These are phyloP conservation scores for Batrachochytrium dendrobatidis DNA, from an alignment of 371 early-diverging fungal species.

Conservation along the genomic window DNA sequence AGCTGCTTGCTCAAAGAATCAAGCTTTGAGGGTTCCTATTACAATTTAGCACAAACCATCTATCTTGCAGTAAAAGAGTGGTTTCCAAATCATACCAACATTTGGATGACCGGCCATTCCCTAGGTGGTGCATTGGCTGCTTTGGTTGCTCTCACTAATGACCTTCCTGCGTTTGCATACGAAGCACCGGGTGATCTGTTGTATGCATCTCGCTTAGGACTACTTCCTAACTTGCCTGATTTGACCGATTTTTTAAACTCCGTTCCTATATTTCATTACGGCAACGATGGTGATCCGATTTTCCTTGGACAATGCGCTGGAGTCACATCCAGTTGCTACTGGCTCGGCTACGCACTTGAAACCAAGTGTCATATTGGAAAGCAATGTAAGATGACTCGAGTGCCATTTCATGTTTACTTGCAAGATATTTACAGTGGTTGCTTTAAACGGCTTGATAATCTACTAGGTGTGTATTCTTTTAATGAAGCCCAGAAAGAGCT, in stretches of 20 bases:
- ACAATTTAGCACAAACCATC: conserved; percentile 59
- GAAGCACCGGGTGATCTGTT: conserved; percentile 83
- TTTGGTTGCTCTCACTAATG: conserved; percentile 77
- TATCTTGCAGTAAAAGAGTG: conserved; percentile 50
- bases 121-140: conserved; percentile 83
- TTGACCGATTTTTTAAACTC: conserved; percentile 32
- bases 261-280: conserved; percentile 84
- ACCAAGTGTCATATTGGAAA: conserved; percentile 45
- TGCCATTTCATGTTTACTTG: too few species aligned
- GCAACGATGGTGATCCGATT: conserved; percentile 89
- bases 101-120: conserved; percentile 92
- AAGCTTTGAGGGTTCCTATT: conserved; percentile 64
- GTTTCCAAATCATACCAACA: conserved; percentile 56
- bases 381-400: conserved; percentile 25
- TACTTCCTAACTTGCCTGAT: conserved; percentile 40
- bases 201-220: conserved; percentile 71
- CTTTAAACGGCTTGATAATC: too few species aligned
- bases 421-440: too few species aligned
- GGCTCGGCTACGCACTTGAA: conserved; percentile 87
- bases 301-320: conserved; percentile 85
- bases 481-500: too few species aligned
- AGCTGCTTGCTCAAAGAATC: conserved; percentile 33
- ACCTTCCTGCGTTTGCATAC: conserved; percentile 79
- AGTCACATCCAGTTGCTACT: conserved; percentile 70
- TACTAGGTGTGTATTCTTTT: too few species aligned